Percentiles rank a stretch among this genome's conserved stretches.
Evolutionary conservation across 1,284 basidiomycete species (phyloP).

Genomic region (Puccinia novopanici): DNA sequence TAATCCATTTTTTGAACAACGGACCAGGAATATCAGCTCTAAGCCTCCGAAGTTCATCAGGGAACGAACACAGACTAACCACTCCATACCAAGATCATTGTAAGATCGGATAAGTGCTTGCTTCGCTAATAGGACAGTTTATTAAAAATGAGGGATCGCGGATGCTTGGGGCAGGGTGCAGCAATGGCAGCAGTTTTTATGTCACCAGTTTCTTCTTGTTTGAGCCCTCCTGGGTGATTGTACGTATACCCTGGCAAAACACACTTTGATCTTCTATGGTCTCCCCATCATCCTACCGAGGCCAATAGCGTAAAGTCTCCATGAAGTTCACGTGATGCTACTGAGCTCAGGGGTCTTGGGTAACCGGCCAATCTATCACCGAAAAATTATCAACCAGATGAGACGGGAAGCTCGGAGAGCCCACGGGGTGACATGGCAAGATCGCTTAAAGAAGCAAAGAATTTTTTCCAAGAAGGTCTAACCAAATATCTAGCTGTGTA

Average conservation of each 20-base stretch:
- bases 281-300: neutral
- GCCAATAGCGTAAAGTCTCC: slow-evolving; percentile 1
- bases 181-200: neutral
- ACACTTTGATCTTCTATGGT: neutral
- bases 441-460: slow-evolving; percentile 1
- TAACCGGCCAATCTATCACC: neutral
- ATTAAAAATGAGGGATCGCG: neutral
- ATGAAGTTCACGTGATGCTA: neutral
- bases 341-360: neutral
- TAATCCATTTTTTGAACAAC: neutral
- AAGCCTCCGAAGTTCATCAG: neutral
- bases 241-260: neutral
- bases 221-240: neutral
- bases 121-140: neutral
- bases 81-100: neutral
- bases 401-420: neutral
- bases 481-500: no score
- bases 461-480: neutral
- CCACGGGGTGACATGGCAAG: neutral
- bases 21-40: neutral
- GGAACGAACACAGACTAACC: neutral
- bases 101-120: neutral
- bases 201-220: neutral
- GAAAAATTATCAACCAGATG: neutral
- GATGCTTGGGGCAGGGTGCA: neutral